A percentile compares a stretch with the other conserved stretches of the same genome.
phyloP scores from a whole-genome alignment of 106 monocot genomes.

The Cymbidium sinense region DNA sequence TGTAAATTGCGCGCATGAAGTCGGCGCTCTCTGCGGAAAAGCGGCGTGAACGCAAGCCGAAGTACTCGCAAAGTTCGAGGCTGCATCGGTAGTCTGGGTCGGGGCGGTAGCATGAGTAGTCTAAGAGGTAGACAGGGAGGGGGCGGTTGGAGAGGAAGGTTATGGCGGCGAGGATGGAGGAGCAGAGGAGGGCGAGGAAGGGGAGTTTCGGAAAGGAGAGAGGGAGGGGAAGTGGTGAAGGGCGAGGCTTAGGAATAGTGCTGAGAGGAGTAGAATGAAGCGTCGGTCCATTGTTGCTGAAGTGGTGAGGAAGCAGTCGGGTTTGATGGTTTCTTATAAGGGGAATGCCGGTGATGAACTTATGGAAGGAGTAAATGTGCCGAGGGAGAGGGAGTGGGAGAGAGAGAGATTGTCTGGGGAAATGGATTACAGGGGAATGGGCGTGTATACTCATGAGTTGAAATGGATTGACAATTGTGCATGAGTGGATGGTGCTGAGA shows the following conservation, averaged over 20 bases:
- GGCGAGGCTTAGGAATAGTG: constrained; percentile 3
- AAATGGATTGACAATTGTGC: no score
- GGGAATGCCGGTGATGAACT: background rate
- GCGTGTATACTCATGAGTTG: no score
- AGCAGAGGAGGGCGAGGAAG: constrained; percentile 6
- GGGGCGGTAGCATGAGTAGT: constrained; percentile 61
- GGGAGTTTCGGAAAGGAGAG: constrained; percentile 1
- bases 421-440: no score
- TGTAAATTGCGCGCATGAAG: constrained; percentile 69
- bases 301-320: background rate
- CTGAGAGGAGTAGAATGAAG: background rate
- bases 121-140: constrained; percentile 36
- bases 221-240: constrained; percentile 3
- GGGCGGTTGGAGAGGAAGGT: constrained; percentile 21
- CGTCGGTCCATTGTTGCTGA: background rate
- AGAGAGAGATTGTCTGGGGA: no score
- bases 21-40: constrained; percentile 32
- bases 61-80: constrained; percentile 50
- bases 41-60: constrained; percentile 28
- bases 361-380: background rate
- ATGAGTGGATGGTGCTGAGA: no score
- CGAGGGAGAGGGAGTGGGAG: background rate
- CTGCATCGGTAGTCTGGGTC: constrained; percentile 27
- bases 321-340: background rate
- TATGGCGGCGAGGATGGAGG: constrained; percentile 2